Evolutionary conservation across 2,329 filamentous ascomycete species (phyloP).

Genomic region (Ophiostoma sp.): DNA sequence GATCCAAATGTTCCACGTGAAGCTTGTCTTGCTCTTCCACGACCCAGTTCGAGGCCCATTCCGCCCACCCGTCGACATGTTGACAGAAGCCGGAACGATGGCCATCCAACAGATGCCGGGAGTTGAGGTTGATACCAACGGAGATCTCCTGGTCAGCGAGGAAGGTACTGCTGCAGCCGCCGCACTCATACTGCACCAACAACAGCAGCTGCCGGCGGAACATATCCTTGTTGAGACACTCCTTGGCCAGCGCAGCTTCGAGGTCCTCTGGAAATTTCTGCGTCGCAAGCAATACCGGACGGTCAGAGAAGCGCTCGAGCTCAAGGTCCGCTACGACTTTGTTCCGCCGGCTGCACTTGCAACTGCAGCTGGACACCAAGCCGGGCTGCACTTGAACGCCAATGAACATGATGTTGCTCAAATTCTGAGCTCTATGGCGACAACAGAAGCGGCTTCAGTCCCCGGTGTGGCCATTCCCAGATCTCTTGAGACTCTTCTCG

Average conservation of each 20-base stretch:
- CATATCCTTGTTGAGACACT: conserved; percentile 54
- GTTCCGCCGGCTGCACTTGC: background rate
- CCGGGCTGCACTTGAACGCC: background rate
- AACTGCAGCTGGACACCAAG: background rate
- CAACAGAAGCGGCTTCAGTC: background rate
- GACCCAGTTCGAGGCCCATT: conserved; percentile 58
- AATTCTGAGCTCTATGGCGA: background rate
- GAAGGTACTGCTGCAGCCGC: background rate
- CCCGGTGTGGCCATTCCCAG: background rate
- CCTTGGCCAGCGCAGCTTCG: conserved; percentile 58
- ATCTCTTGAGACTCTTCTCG: background rate
- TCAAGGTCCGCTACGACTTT: conserved; percentile 61
- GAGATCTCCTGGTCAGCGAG: background rate
- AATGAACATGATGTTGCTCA: background rate
- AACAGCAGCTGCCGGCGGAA: background rate
- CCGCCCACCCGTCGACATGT: background rate
- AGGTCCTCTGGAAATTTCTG: conserved; percentile 60
- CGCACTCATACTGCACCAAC: background rate
- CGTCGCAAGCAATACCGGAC: conserved; percentile 54
- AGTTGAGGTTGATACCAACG: background rate
- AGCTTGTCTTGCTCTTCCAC: conserved; percentile 69
- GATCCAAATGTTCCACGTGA: conserved; percentile 66
- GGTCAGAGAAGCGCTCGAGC: conserved; percentile 53
- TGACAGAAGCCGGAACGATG: background rate
- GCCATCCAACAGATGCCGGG: background rate